A percentile compares a stretch with the other conserved stretches of the same genome.
Conservation (phyloP, 805 yeast species). For the Candida ponderosae region DNA sequence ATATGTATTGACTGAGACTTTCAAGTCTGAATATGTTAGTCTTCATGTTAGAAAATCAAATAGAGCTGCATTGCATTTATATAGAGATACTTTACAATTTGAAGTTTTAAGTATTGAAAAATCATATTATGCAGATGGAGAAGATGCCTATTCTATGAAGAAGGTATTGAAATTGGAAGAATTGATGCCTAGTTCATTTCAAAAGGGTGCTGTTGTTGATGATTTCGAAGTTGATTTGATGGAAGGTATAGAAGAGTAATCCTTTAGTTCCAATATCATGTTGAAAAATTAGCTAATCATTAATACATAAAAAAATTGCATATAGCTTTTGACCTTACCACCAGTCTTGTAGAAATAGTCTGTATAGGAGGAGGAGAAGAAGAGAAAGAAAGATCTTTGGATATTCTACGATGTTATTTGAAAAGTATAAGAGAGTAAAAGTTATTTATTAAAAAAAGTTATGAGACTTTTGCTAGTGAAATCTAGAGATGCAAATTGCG, state of each 20-base stretch:
- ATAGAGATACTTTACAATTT: constrained; percentile 76
- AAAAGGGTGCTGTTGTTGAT: constrained; percentile 42
- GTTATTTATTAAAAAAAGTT: too few species aligned
- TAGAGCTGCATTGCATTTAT: constrained; percentile 88
- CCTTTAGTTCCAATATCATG: not conserved
- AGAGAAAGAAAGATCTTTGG: too few species aligned
- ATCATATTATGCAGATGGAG: constrained; percentile 94
- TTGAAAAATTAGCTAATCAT: too few species aligned
- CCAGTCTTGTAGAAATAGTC: too few species aligned
- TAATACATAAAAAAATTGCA: too few species aligned
- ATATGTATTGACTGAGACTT: constrained; percentile 73
- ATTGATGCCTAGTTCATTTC: constrained; percentile 49
- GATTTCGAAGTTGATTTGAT: constrained; percentile 45
- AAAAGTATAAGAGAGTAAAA: too few species aligned
- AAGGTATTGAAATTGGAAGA: constrained; percentile 56
- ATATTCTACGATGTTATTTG: too few species aligned
- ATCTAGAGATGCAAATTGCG: not conserved
- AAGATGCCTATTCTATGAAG: constrained; percentile 95
- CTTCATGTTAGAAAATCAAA: constrained; percentile 92
- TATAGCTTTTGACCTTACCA: too few species aligned
- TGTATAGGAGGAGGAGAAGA: too few species aligned
- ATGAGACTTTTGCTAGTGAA: too few species aligned
- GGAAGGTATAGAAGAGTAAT: constrained; percentile 21
- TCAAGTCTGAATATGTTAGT: constrained; percentile 75
- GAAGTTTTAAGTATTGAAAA: constrained; percentile 77